Base-by-base conservation (phyloP, 2,329 filamentous ascomycete species). In the Lachnellula willkommii region DNA sequence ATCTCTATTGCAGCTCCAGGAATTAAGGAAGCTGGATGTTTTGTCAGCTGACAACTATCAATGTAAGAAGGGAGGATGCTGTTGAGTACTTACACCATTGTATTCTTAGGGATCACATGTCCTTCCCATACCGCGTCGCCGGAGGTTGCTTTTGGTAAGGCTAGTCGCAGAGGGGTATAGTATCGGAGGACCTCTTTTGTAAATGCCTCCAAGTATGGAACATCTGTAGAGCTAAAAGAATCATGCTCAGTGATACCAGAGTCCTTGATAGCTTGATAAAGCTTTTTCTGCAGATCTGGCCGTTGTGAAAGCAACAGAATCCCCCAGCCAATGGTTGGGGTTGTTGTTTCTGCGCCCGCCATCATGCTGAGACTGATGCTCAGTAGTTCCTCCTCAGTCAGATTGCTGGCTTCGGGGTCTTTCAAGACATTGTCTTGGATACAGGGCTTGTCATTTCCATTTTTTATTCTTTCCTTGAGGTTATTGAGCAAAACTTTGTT, bases 351-450 rank as follows among this genome's bases (percentile, higher is more conserved):
- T n/a, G 52, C 52, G 17, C 52, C 52, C 36, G 48, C 9, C 9
- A 87, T 71, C 83, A 87, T 87, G 1, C 83, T 86, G 59, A 87
- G 69, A 59, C 80, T 84, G 63, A 87, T 86, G 0, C 79, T 82
- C 0, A 77, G 83, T 39, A 87, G 74, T 60, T 87, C 83, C 50
- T 80, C 81, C 45, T 77, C 75, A 68, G 79, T 83, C n/a, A 86
- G 70, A 58, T 79, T 81, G 0, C 80, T 79, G 35, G 85, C 82
- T 61, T 81, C 78, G 0, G 83, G 82, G 60, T 86, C 83, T 52
- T 78, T 70, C 59, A 85, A 84, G 39, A 86, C 77, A 55, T 85
- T 85, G 4, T 81, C 82, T 58, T 86, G 83, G 47, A 86, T 86
- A 64, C 83, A 86, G 0, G 82, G 81, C 62, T 79, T 77, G 65